Percentiles rank a stretch among this genome's conserved stretches.
phyloP scores from a whole-genome alignment of 306 rosid genomes.

The Vigna reflexopilosa region DNA sequence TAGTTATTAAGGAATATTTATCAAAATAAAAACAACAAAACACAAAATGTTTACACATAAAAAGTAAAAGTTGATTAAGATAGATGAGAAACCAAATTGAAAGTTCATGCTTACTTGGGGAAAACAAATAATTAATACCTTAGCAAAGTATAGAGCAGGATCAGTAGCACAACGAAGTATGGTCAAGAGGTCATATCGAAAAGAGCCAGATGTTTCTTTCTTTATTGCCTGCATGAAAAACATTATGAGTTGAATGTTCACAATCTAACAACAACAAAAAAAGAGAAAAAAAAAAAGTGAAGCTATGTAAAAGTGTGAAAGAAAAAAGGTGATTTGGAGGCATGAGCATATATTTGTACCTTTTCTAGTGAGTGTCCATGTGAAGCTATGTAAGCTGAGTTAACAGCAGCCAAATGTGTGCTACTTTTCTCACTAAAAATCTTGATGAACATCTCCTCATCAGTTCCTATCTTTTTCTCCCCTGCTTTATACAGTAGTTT shows the following conservation, averaged over 20 bases:
- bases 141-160: constrained; percentile 69
- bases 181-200: constrained; percentile 61
- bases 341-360: constrained; percentile 37
- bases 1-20: too few relatives aligned
- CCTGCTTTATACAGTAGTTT: constrained; percentile 46
- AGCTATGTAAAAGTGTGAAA: too few relatives aligned
- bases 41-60: background rate
- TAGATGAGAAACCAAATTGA: background rate
- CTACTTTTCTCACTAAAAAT: constrained; percentile 74
- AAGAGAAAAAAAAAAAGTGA: too few relatives aligned
- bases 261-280: background rate
- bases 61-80: background rate
- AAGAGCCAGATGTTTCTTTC: constrained; percentile 69
- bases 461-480: constrained; percentile 56
- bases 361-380: constrained; percentile 62
- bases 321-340: too few relatives aligned
- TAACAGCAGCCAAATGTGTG: constrained; percentile 69
- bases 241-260: constrained; percentile 6
- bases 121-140: constrained; percentile 66
- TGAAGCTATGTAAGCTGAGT: constrained; percentile 49
- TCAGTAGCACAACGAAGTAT: constrained; percentile 65
- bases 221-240: constrained; percentile 54
- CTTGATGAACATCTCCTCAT: constrained; percentile 58
- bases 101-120: background rate
- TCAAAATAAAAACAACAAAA: too few relatives aligned